Conservation (phyloP, 2,329 filamentous ascomycete species). For the Thielaviopsis musarum region DNA sequence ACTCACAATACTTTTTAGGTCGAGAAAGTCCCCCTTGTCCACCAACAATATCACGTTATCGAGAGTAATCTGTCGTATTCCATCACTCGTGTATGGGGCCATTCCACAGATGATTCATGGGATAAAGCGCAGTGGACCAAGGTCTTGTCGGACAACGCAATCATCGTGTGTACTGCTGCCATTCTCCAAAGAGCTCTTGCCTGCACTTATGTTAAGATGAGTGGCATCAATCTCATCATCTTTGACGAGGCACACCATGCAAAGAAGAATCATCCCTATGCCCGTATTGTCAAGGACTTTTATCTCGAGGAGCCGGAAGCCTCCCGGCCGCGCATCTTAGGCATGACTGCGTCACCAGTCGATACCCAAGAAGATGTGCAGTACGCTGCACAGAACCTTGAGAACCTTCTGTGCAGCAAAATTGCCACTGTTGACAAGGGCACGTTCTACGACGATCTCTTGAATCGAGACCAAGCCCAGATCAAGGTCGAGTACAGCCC, state of each 20-base stretch:
- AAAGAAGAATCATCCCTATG: slow-evolving; percentile 86
- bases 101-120: slow-evolving; percentile 31
- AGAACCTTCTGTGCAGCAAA: slow-evolving; percentile 58
- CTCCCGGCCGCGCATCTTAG: slow-evolving; percentile 60
- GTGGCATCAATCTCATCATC: slow-evolving; percentile 72
- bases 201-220: slow-evolving; percentile 64
- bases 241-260: slow-evolving; percentile 96
- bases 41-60: slow-evolving; percentile 75
- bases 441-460: slow-evolving; percentile 16
- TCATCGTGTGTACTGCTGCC: slow-evolving; percentile 83
- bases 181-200: slow-evolving; percentile 65
- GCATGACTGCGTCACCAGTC: slow-evolving; percentile 93
- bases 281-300: slow-evolving; percentile 75
- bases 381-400: slow-evolving; percentile 54
- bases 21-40: slow-evolving; percentile 76
- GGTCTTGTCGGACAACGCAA: slow-evolving; percentile 48
- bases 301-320: slow-evolving; percentile 39
- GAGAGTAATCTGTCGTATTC: slow-evolving; percentile 63
- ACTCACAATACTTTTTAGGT: slow-evolving; percentile 29
- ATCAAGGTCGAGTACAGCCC: slow-evolving; percentile 27
- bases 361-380: slow-evolving; percentile 63
- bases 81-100: slow-evolving; percentile 60
- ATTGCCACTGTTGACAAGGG: slow-evolving; percentile 55
- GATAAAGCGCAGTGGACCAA: slow-evolving; percentile 32
- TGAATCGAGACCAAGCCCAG: slow-evolving; percentile 29